Evolutionary conservation across 164 flowering plant genomes (phyloP).

Genomic region (Magnolia changhungtana): DNA sequence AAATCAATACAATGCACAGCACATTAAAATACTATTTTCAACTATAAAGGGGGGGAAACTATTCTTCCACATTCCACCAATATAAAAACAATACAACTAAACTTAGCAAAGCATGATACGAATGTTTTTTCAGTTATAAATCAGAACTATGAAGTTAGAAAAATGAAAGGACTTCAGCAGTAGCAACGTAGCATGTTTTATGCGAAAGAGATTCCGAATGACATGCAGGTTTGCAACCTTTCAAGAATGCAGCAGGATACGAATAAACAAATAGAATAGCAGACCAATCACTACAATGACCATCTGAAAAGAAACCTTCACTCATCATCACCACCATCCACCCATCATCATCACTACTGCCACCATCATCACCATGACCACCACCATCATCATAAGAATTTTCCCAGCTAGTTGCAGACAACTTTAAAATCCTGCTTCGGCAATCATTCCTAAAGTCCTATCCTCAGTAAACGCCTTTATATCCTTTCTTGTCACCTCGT

Average conservation of each 20-base stretch:
- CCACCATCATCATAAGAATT: neutral
- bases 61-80: neutral
- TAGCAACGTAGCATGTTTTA: neutral
- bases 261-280: neutral
- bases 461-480: too few relatives aligned
- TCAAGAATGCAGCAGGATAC: neutral
- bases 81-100: too few relatives aligned
- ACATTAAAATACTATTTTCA: too few relatives aligned
- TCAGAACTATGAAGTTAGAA: too few relatives aligned
- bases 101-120: neutral
- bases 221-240: neutral
- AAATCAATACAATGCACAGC: neutral
- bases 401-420: neutral
- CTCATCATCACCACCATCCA: neutral
- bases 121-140: too few relatives aligned
- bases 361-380: neutral
- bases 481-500: too few relatives aligned
- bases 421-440: neutral
- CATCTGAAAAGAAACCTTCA: neutral
- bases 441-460: neutral
- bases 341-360: neutral
- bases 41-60: too few relatives aligned
- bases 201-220: neutral
- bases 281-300: neutral
- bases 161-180: neutral